These are phyloP conservation scores for Neonectria hederae DNA, from an alignment of 2,329 filamentous ascomycete genomes.

Conservation along the genomic window DNA sequence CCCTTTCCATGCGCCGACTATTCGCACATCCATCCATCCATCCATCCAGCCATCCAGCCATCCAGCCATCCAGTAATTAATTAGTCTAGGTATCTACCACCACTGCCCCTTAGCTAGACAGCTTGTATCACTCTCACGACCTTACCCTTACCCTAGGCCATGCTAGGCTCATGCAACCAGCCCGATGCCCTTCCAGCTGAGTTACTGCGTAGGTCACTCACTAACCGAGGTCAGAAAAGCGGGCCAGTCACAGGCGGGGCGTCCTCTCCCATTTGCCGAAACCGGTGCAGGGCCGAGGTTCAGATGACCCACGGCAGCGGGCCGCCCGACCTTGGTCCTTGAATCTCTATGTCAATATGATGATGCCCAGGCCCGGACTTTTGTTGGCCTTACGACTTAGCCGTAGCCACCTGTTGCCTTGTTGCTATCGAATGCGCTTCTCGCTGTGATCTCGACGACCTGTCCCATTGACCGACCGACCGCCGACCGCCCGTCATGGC, in stretches of 20 bases:
- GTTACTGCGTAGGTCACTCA: constrained; percentile 25
- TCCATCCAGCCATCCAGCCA: too few species aligned
- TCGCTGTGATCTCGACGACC: background rate
- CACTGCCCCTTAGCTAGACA: background rate
- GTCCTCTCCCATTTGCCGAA: constrained; percentile 38
- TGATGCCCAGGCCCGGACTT: constrained; percentile 21
- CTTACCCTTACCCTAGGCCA: background rate
- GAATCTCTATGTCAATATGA: constrained; percentile 25
- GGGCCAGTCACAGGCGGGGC: constrained; percentile 38
- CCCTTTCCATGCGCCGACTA: background rate
- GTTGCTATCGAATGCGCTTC: background rate
- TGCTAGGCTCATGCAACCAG: background rate
- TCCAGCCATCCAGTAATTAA: too few species aligned
- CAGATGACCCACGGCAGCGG: constrained; percentile 33
- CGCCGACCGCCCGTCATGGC: constrained; percentile 52
- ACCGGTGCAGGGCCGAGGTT: constrained; percentile 39
- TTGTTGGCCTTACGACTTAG: constrained; percentile 26
- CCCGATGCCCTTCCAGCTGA: constrained; percentile 3
- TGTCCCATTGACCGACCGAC: background rate
- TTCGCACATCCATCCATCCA: background rate
- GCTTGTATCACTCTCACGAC: background rate
- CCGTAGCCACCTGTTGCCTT: constrained; percentile 15
- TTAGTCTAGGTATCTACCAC: too few species aligned
- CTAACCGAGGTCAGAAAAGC: constrained; percentile 42
- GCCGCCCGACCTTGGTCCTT: constrained; percentile 26